Percentiles rank a stretch among this genome's conserved stretches.
Evolutionary conservation across 1,284 basidiomycete genomes (phyloP).

Genomic region (Jaminaea rosea): DNA sequence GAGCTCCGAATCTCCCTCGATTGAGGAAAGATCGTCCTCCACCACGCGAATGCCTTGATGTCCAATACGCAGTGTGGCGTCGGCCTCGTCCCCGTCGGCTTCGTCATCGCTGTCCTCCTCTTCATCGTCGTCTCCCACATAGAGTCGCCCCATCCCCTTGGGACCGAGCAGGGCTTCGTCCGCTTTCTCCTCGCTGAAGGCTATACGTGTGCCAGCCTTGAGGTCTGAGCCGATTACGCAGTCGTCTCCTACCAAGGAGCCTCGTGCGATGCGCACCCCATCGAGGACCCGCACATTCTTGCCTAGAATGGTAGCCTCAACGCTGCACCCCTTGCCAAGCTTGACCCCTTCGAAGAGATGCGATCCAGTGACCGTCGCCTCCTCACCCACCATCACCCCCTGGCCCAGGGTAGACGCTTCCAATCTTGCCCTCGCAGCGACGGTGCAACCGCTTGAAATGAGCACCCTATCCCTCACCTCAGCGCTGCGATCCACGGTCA

Average conservation of each 20-base stretch:
- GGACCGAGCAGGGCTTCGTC: no score
- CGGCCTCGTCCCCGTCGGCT: conserved; percentile 17
- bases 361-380: conserved; percentile 18
- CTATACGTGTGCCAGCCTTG: conserved; percentile 65
- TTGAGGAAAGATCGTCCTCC: conserved; percentile 24
- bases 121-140: conserved; percentile 16
- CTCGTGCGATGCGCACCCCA: conserved; percentile 55
- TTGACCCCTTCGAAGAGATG: conserved; percentile 29
- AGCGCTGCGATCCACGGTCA: background rate
- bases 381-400: conserved; percentile 59
- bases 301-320: conserved; percentile 61
- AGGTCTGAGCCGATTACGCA: conserved; percentile 50
- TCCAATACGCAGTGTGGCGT: conserved; percentile 6
- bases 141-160: no score
- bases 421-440: conserved; percentile 58
- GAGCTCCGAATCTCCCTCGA: conserved; percentile 25
- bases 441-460: conserved; percentile 17
- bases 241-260: conserved; percentile 42
- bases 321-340: conserved; percentile 60
- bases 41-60: background rate
- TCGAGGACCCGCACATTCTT: conserved; percentile 64
- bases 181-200: conserved; percentile 21
- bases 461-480: conserved; percentile 6
- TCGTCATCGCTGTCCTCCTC: conserved; percentile 20
- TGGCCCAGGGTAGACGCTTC: conserved; percentile 66